Percentiles rank a stretch among this genome's conserved stretches.
Evolutionary conservation across 495 filamentous ascomycete species (phyloP).

Genomic region (Cercophora scortea): DNA sequence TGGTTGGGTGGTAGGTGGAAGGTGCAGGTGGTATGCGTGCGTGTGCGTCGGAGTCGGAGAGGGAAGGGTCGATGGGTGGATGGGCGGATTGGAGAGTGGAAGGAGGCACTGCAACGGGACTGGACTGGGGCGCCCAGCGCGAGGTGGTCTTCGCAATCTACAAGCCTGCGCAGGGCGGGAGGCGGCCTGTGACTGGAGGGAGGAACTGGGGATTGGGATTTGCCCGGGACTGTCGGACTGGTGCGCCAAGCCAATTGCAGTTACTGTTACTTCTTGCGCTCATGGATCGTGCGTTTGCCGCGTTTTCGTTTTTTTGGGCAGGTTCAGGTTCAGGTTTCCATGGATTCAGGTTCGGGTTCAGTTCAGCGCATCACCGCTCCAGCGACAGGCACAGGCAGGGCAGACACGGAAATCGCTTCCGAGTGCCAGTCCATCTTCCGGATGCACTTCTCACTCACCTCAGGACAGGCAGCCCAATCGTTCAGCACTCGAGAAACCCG

Average conservation of each 20-base stretch:
- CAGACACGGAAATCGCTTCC: no score
- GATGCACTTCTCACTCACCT: no score
- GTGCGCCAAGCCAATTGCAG: background rate
- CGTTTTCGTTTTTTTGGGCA: no score
- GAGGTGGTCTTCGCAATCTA: background rate
- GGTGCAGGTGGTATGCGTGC: background rate
- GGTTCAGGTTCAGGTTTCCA: no score
- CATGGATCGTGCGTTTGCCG: background rate
- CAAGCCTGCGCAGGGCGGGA: constrained; percentile 1
- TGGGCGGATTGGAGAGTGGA: constrained; percentile 10
- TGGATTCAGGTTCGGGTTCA: no score
- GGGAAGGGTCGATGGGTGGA: background rate
- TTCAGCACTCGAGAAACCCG: no score
- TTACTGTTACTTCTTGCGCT: background rate
- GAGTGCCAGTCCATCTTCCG: no score
- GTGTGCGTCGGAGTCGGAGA: background rate
- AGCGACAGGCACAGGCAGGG: no score
- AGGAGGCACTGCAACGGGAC: constrained; percentile 19
- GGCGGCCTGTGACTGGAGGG: constrained; percentile 5
- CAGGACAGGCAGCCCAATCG: no score
- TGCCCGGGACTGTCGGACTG: constrained; percentile 1
- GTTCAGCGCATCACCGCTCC: no score
- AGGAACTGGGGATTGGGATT: constrained; percentile 4
- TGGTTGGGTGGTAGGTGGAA: background rate
- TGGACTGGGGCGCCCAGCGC: constrained; percentile 3